Conservation (phyloP, 2,329 filamentous ascomycete species). For the Annulohypoxylon truncatum region DNA sequence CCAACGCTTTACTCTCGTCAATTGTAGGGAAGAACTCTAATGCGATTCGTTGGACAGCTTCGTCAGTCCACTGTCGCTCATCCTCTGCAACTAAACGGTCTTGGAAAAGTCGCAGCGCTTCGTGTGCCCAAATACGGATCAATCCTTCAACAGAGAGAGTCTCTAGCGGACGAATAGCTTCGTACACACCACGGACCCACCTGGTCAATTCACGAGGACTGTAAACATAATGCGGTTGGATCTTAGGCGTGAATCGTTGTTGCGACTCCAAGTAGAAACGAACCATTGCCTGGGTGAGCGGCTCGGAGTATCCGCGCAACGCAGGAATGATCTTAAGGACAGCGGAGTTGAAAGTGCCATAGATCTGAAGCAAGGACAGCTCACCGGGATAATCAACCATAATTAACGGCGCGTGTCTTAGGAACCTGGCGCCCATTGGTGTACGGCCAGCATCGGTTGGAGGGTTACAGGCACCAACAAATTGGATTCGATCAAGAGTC, state of each 20-base stretch:
- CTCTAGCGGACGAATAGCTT: conserved; percentile 94
- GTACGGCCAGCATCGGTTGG: conserved; percentile 97
- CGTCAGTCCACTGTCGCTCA: conserved; percentile 94
- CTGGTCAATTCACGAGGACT: conserved; percentile 97
- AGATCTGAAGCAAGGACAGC: conserved; percentile 94
- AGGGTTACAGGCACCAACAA: conserved; percentile 98
- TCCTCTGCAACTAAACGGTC: conserved; percentile 96
- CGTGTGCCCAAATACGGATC: conserved; percentile 97
- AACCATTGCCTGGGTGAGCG: conserved; percentile 97
- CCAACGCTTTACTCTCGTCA: conserved; percentile 87
- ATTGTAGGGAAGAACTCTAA: conserved; percentile 95
- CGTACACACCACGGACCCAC: conserved; percentile 97
- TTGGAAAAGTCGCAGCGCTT: conserved; percentile 95
- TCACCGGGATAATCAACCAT: conserved; percentile 99
- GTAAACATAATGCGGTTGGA: conserved; percentile 99
- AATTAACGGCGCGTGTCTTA: conserved; percentile 96
- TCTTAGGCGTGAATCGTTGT: conserved; percentile 91
- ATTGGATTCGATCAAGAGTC: conserved; percentile 96
- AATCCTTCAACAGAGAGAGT: conserved; percentile 88
- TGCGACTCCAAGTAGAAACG: conserved; percentile 96
- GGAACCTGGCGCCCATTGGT: conserved; percentile 90
- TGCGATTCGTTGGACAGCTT: conserved; percentile 86
- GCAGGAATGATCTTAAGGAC: conserved; percentile 96
- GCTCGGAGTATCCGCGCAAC: conserved; percentile 92
- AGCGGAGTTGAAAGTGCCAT: conserved; percentile 96